phyloP scores from a whole-genome alignment of 2,329 filamentous ascomycete species.

The Talaromyces sp. region DNA sequence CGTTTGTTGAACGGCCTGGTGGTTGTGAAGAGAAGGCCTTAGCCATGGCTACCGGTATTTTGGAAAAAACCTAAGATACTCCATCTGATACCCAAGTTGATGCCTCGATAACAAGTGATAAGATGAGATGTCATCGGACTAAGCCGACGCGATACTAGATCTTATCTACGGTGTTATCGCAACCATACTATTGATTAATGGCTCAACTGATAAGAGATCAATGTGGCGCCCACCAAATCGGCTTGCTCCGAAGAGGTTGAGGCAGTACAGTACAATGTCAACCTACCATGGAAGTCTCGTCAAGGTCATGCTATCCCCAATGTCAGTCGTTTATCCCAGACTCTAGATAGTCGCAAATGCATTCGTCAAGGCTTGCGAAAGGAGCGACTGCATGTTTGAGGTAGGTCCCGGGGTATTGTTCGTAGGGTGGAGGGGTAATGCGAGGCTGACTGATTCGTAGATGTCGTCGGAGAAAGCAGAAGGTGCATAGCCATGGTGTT shows the following conservation, averaged over 20 bases:
- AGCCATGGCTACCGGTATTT: neutral
- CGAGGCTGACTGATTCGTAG: neutral
- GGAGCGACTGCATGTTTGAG: constrained; percentile 2
- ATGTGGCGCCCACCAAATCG: neutral
- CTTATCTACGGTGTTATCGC: neutral
- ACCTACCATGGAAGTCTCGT: neutral
- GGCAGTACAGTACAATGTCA: neutral
- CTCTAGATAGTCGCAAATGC: neutral
- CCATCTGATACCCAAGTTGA: neutral
- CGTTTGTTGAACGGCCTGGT: neutral
- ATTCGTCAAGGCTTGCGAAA: neutral
- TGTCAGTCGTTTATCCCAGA: too few relatives aligned
- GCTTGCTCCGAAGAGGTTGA: neutral
- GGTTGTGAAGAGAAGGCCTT: neutral
- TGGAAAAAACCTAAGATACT: neutral
- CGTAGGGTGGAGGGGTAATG: neutral
- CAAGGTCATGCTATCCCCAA: neutral
- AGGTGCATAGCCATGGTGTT: constrained; percentile 1
- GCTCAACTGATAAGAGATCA: neutral
- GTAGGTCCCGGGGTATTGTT: neutral
- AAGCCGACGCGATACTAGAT: neutral
- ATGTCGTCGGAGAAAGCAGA: constrained; percentile 11
- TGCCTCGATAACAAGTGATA: neutral
- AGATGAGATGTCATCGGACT: neutral
- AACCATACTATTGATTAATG: neutral